Percentiles rank a stretch among this genome's conserved stretches.
phyloP scores from a whole-genome alignment of 805 yeast genomes.

The Candida endomychidarum region DNA sequence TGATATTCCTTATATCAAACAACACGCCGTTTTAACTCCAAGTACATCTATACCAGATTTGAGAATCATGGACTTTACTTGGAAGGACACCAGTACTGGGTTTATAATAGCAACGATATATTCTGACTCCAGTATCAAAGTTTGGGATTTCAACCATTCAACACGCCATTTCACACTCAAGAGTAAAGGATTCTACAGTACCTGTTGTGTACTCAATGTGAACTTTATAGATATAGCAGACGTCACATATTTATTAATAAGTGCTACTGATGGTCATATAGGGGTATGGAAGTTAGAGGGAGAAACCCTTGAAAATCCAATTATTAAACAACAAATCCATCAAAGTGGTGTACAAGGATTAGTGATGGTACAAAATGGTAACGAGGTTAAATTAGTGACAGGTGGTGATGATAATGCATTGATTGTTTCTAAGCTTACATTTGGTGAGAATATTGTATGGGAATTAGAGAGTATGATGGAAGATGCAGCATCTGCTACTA shows the following conservation, averaged over 20 bases:
- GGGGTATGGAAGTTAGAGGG: slow-evolving; percentile 54
- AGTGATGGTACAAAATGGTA: slow-evolving; percentile 16
- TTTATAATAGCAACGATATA: slow-evolving; percentile 68
- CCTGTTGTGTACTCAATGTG: slow-evolving; percentile 75
- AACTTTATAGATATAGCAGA: slow-evolving; percentile 38
- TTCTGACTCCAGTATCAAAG: slow-evolving; percentile 76
- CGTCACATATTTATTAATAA: slow-evolving; percentile 44
- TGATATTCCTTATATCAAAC: slow-evolving; percentile 45
- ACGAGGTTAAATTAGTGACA: slow-evolving; percentile 46
- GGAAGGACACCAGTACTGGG: slow-evolving; percentile 43
- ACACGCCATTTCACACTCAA: slow-evolving; percentile 43
- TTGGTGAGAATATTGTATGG: slow-evolving; percentile 20
- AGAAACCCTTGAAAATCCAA: slow-evolving; percentile 23
- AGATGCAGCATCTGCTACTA: slow-evolving; percentile 82
- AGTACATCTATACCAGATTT: slow-evolving; percentile 68
- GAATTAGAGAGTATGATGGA: slow-evolving; percentile 34
- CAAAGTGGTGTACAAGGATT: slow-evolving; percentile 82
- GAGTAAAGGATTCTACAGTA: slow-evolving; percentile 54
- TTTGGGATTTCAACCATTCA: slow-evolving; percentile 53
- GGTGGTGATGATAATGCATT: slow-evolving; percentile 95
- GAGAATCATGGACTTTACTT: slow-evolving; percentile 83
- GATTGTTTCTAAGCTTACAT: slow-evolving; percentile 22
- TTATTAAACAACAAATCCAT: slow-evolving; percentile 57
- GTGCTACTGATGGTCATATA: slow-evolving; percentile 84
- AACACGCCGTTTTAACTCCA: slow-evolving; percentile 56